phyloP scores from a whole-genome alignment of 2,329 filamentous ascomycete genomes.

The Albifimbria verrucaria region DNA sequence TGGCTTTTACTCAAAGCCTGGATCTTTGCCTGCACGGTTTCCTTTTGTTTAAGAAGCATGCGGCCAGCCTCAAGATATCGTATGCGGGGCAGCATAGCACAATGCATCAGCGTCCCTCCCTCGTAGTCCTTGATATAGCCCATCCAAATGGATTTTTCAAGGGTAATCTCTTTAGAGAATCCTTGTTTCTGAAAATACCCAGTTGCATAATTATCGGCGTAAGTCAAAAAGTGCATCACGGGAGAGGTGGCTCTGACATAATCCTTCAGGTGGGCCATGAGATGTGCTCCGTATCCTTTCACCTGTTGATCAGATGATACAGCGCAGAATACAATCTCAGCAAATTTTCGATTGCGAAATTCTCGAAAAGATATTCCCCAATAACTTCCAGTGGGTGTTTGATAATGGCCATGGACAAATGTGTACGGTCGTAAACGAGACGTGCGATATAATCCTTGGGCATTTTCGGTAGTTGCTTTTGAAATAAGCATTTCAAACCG shows the following conservation, averaged over 20 bases:
- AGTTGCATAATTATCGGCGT: slow-evolving; percentile 93
- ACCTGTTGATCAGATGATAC: slow-evolving; percentile 92
- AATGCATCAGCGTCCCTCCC: slow-evolving; percentile 94
- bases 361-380: slow-evolving; percentile 85
- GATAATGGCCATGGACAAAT: slow-evolving; percentile 87
- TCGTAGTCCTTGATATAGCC: slow-evolving; percentile 97
- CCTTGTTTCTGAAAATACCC: slow-evolving; percentile 98
- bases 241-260: slow-evolving; percentile 90
- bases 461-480: slow-evolving; percentile 94
- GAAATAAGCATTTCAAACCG: slow-evolving; percentile 91
- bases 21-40: slow-evolving; percentile 85
- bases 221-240: slow-evolving; percentile 93
- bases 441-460: slow-evolving; percentile 93
- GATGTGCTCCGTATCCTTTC: slow-evolving; percentile 88
- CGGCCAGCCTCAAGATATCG: slow-evolving; percentile 82
- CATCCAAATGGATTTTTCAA: slow-evolving; percentile 88
- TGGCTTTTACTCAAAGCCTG: slow-evolving; percentile 72
- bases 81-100: slow-evolving; percentile 84
- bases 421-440: slow-evolving; percentile 86
- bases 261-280: slow-evolving; percentile 92
- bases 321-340: slow-evolving; percentile 92
- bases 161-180: slow-evolving; percentile 90
- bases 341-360: slow-evolving; percentile 81
- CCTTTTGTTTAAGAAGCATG: slow-evolving; percentile 91
- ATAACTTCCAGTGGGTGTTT: slow-evolving; percentile 87